These are phyloP conservation scores for Macroventuria anomochaeta DNA, from an alignment of 2,329 filamentous ascomycete species.

Conservation along the genomic window DNA sequence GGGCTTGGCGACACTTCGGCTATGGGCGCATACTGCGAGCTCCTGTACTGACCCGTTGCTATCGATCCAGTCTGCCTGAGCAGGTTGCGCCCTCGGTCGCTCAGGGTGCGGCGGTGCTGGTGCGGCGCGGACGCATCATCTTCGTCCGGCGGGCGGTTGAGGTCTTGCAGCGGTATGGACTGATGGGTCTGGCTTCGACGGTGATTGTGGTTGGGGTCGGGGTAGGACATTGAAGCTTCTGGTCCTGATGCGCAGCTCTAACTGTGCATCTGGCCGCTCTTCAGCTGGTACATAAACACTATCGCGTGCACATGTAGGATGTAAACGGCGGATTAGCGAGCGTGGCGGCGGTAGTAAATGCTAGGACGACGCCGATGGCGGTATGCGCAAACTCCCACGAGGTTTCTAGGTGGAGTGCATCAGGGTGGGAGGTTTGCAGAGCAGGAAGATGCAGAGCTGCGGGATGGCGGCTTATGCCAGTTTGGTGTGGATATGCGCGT, in stretches of 20 bases:
- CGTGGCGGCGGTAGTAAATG: conserved; percentile 12
- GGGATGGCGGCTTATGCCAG: conserved; percentile 14
- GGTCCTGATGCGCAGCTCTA: conserved; percentile 33
- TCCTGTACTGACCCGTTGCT: conserved; percentile 48
- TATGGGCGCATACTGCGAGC: conserved; percentile 60
- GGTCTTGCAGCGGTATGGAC: conserved; percentile 74
- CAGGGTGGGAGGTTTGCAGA: not conserved
- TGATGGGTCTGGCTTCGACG: conserved; percentile 59
- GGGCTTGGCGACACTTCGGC: conserved; percentile 60
- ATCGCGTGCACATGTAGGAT: conserved; percentile 29
- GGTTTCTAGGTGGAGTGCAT: not conserved
- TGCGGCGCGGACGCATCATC: conserved; percentile 37
- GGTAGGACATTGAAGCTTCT: conserved; percentile 56
- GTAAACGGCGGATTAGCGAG: conserved; percentile 8
- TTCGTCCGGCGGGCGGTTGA: conserved; percentile 50
- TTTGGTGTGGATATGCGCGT: conserved; percentile 10
- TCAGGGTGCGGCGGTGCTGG: conserved; percentile 54
- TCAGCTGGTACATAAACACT: conserved; percentile 36
- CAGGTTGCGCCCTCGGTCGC: conserved; percentile 57
- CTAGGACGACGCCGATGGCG: not conserved
- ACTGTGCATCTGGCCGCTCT: conserved; percentile 39
- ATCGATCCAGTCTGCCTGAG: conserved; percentile 53
- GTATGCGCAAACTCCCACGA: not conserved
- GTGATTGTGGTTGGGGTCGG: conserved; percentile 51
- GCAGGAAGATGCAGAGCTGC: conserved; percentile 3